A percentile compares a stretch with the other conserved stretches of the same genome.
These are phyloP conservation scores for Monosporascus ibericus DNA, from an alignment of 2,329 filamentous ascomycete genomes.

Conservation along the genomic window DNA sequence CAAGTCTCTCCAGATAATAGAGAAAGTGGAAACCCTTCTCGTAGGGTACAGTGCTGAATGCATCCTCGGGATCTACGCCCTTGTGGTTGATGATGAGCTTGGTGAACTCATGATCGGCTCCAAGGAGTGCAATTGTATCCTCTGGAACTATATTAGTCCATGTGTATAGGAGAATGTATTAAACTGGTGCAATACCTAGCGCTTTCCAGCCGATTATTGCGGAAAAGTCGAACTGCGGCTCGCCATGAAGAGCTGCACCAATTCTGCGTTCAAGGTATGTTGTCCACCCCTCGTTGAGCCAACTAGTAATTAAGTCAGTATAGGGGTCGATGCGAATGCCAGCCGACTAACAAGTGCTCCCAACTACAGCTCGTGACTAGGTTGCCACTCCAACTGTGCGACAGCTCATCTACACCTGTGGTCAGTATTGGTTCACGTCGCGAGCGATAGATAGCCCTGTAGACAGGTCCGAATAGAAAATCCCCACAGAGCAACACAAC, in stretches of 20 bases:
- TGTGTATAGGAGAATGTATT: not conserved
- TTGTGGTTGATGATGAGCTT: conserved; percentile 84
- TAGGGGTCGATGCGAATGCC: conserved; percentile 3
- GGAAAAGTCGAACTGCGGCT: conserved; percentile 84
- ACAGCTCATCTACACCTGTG: conserved; percentile 38
- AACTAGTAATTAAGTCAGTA: conserved; percentile 33
- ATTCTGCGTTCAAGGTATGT: conserved; percentile 89
- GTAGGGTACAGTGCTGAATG: conserved; percentile 88
- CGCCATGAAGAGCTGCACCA: conserved; percentile 69
- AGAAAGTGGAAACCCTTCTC: conserved; percentile 96
- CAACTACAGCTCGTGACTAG: conserved; percentile 71
- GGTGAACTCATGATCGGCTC: conserved; percentile 84
- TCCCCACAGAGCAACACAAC: conserved; percentile 9
- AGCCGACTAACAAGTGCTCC: conserved; percentile 63
- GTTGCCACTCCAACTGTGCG: conserved; percentile 83
- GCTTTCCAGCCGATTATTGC: conserved; percentile 95
- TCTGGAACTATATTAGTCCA: conserved; percentile 32
- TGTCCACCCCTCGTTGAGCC: conserved; percentile 82
- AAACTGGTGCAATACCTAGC: conserved; percentile 42
- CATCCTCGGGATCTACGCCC: conserved; percentile 89
- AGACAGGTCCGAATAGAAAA: not conserved
- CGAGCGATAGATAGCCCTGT: not conserved
- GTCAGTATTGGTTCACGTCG: not conserved
- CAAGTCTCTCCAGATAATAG: conserved; percentile 79
- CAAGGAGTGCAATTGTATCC: conserved; percentile 73